A percentile compares a stretch with the other conserved stretches of the same genome.
These are phyloP conservation scores for Paspalum vaginatum DNA, from an alignment of 176 grass and related monocot genomes.

Conservation along the genomic window DNA sequence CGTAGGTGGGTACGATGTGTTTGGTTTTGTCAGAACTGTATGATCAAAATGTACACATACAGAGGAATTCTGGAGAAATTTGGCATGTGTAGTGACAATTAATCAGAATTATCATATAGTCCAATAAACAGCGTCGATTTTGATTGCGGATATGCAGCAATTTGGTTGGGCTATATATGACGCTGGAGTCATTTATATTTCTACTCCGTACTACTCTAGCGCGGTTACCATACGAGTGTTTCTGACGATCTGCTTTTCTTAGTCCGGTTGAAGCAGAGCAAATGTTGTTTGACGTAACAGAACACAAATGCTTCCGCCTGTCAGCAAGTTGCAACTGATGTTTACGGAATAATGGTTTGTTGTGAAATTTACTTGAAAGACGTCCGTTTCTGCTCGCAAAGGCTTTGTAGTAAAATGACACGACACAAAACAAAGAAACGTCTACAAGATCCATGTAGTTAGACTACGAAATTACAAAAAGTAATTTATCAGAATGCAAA, in stretches of 20 bases:
- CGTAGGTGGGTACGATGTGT: constrained; percentile 45
- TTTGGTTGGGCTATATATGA: constrained; percentile 26
- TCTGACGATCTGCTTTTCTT: not conserved
- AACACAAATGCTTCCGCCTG: not conserved
- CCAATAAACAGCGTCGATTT: constrained; percentile 56
- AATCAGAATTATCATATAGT: constrained; percentile 55
- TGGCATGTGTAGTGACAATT: constrained; percentile 48
- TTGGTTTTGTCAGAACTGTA: constrained; percentile 54
- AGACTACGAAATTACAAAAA: constrained; percentile 37
- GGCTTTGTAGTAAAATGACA: not conserved
- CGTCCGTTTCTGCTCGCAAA: not conserved
- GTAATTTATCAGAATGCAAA: constrained; percentile 5
- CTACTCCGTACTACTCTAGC: not conserved
- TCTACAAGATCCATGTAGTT: constrained; percentile 22
- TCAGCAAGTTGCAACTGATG: not conserved
- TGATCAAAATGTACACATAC: constrained; percentile 51
- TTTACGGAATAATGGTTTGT: not conserved
- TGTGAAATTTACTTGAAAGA: not conserved
- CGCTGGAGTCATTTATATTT: not conserved
- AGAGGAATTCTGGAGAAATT: constrained; percentile 36
- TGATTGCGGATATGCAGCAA: constrained; percentile 34
- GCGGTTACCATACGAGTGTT: not conserved
- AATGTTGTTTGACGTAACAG: not conserved
- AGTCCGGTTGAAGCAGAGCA: not conserved
- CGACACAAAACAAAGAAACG: not conserved